Evolutionary conservation across 495 filamentous ascomycete species (phyloP).

Genomic region (Xylaria scruposa): DNA sequence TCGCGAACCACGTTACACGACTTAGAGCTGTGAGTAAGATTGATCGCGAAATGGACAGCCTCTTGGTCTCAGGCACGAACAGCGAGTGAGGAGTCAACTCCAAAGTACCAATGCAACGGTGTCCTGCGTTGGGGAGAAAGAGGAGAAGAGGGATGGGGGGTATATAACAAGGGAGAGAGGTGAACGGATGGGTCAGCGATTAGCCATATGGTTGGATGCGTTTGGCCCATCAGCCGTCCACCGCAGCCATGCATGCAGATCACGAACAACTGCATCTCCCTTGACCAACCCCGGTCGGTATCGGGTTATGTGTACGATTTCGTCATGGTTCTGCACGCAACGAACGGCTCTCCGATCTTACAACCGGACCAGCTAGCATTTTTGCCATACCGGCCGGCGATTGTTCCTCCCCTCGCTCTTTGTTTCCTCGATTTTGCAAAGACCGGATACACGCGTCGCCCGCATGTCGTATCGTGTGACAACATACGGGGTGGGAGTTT

Average conservation of each 20-base stretch:
- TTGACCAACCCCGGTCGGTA: background rate
- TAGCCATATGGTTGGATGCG: background rate
- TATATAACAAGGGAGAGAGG: constrained; percentile 1
- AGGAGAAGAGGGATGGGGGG: constrained; percentile 19
- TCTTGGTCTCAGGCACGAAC: too few relatives aligned
- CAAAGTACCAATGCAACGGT: constrained; percentile 15
- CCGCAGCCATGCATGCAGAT: constrained; percentile 11
- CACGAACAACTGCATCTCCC: constrained; percentile 16
- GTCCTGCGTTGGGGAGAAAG: constrained; percentile 9
- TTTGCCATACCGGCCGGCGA: background rate
- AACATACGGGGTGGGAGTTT: background rate
- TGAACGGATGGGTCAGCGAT: background rate
- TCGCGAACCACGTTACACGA: constrained; percentile 30
- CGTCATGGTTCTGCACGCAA: background rate
- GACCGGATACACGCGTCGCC: background rate
- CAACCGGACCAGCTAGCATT: background rate
- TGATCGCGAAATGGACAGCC: background rate
- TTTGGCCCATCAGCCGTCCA: background rate
- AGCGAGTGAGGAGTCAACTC: constrained; percentile 1
- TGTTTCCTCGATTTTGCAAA: background rate
- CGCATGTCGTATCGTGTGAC: background rate
- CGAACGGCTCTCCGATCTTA: background rate
- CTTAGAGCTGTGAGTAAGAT: background rate
- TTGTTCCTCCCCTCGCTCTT: too few relatives aligned
- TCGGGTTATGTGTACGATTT: background rate